Conservation (phyloP, 2,329 filamentous ascomycete species). For the Aspergillus puulaauensis region DNA sequence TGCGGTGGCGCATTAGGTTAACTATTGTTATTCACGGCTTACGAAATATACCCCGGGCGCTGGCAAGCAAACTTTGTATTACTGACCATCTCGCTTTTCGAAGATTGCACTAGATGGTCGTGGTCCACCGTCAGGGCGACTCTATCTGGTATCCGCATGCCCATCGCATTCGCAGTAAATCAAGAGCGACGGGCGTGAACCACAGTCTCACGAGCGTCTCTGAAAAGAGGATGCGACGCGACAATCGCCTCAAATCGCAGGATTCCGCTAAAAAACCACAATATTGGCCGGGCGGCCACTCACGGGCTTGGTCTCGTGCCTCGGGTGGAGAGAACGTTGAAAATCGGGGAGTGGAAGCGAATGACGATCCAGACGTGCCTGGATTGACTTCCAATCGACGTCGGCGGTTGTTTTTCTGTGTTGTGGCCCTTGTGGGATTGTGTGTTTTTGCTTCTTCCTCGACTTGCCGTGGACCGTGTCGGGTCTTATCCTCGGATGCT, state of each 20-base stretch:
- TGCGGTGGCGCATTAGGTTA: too few relatives aligned
- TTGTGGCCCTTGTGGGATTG: too few relatives aligned
- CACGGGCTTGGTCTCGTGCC: not conserved
- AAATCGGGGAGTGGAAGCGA: slow-evolving; percentile 14
- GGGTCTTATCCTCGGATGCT: not conserved
- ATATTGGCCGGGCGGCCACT: slow-evolving; percentile 8
- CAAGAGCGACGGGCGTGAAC: too few relatives aligned
- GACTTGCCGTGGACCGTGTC: not conserved
- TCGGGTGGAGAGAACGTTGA: slow-evolving; percentile 19
- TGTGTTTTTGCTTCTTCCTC: not conserved
- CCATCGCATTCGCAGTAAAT: too few relatives aligned
- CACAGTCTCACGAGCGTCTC: not conserved
- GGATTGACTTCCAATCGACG: slow-evolving; percentile 9
- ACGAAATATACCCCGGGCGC: too few relatives aligned
- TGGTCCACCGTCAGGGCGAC: too few relatives aligned
- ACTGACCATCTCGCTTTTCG: not conserved
- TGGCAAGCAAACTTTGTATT: too few relatives aligned
- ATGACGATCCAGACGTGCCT: slow-evolving; percentile 22
- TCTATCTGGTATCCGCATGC: too few relatives aligned
- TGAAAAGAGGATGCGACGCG: slow-evolving; percentile 5
- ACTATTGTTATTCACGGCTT: too few relatives aligned
- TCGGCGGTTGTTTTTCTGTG: not conserved
- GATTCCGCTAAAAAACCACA: slow-evolving; percentile 11
- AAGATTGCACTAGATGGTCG: not conserved
- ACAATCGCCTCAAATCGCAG: slow-evolving; percentile 8